Conservation (phyloP, 129 eudicot species). For the Artemisia tridentata region DNA sequence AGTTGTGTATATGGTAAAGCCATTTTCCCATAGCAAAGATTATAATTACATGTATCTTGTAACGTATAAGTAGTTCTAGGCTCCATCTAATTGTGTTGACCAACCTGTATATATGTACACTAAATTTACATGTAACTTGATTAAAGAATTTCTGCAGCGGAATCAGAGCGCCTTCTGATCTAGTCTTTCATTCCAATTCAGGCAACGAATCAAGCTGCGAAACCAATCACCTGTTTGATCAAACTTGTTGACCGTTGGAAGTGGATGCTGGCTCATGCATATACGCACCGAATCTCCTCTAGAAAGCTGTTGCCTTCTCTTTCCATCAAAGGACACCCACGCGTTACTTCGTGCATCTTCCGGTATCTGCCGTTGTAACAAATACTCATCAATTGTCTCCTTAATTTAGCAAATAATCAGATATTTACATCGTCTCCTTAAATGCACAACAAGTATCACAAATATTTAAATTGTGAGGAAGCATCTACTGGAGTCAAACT, state of each 20-base stretch:
- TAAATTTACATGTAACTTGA: conserved; percentile 34
- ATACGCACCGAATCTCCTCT: conserved; percentile 95
- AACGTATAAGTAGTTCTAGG: conserved; percentile 8
- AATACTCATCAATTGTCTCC: conserved; percentile 7
- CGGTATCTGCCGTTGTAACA: conserved; percentile 58
- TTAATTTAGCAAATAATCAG: background rate
- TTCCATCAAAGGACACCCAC: conserved; percentile 99
- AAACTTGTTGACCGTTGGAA: conserved; percentile 91
- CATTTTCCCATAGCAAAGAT: conserved; percentile 10
- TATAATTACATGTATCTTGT: conserved; percentile 3
- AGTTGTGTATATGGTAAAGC: background rate
- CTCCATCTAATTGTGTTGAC: conserved; percentile 16
- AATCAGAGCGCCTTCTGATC: conserved; percentile 94
- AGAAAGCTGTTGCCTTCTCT: conserved; percentile 98
- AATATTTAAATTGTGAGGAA: background rate
- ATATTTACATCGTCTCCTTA: background rate
- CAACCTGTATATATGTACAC: conserved; percentile 49
- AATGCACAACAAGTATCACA: background rate
- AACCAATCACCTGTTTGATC: conserved; percentile 99
- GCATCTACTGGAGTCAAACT: background rate
- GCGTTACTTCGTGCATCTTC: conserved; percentile 98
- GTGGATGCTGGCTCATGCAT: conserved; percentile 95
- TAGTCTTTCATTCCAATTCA: conserved; percentile 93
- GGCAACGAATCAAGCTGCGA: conserved; percentile 90
- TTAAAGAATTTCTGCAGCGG: background rate